phyloP scores from a whole-genome alignment of 352 stramenopile species.

The Elongisporangium anandrum region DNA sequence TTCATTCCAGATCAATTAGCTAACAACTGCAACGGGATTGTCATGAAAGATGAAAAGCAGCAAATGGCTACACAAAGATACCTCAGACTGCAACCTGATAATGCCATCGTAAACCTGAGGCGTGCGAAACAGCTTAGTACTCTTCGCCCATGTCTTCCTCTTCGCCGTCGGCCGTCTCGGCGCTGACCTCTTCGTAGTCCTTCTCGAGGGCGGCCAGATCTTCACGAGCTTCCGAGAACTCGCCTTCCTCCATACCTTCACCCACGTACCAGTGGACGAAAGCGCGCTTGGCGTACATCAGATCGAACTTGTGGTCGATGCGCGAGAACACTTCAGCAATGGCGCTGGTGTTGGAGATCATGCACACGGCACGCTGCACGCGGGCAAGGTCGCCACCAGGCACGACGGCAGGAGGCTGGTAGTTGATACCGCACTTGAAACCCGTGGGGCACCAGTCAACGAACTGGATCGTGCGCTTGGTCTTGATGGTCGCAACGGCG shows the following conservation, averaged over 20 bases:
- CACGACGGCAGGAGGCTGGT: slow-evolving; percentile 93
- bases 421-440: slow-evolving; percentile 97
- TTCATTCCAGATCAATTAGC: too few relatives aligned
- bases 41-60: too few relatives aligned
- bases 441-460: slow-evolving; percentile 95
- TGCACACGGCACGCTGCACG: slow-evolving; percentile 95
- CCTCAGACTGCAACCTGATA: too few relatives aligned
- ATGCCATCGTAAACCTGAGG: slow-evolving; percentile 35
- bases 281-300: slow-evolving; percentile 98
- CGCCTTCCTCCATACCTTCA: slow-evolving; percentile 98
- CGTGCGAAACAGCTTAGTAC: slow-evolving; percentile 40
- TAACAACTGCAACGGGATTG: too few relatives aligned
- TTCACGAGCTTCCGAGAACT: slow-evolving; percentile 97
- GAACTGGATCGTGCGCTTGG: slow-evolving; percentile 96
- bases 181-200: slow-evolving; percentile 98
- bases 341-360: slow-evolving; percentile 98
- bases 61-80: too few relatives aligned
- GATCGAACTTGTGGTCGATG: slow-evolving; percentile 99
- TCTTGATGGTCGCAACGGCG: slow-evolving; percentile 94
- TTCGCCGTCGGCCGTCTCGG: slow-evolving; percentile 94
- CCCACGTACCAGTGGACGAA: slow-evolving; percentile 99
- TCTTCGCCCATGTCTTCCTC: slow-evolving; percentile 90
- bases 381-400: slow-evolving; percentile 93
- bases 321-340: slow-evolving; percentile 96
- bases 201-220: slow-evolving; percentile 97